Percentiles rank a stretch among this genome's conserved stretches.
Conservation (phyloP, 1,284 basidiomycete genomes). For the Malassezia sympodialis region DNA sequence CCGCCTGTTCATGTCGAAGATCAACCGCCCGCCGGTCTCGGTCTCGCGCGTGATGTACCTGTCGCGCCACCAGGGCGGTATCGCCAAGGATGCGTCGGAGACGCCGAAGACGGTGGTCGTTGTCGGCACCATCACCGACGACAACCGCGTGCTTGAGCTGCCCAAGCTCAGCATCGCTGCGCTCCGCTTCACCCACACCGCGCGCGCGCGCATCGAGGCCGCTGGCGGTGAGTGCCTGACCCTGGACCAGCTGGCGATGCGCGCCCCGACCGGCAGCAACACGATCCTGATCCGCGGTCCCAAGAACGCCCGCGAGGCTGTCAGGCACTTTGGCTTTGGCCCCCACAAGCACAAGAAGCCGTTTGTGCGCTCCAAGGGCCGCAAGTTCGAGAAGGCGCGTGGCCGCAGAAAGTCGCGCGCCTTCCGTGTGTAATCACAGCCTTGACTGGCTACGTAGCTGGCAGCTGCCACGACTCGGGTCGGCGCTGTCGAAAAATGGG, state of each 20-base stretch:
- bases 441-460: conserved; percentile 2
- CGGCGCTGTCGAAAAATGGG: not conserved
- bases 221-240: conserved; percentile 91
- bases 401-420: conserved; percentile 51
- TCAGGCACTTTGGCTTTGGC: conserved; percentile 73
- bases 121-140: conserved; percentile 90
- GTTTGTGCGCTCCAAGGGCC: conserved; percentile 83
- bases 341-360: conserved; percentile 68
- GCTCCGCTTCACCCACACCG: conserved; percentile 83
- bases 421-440: conserved; percentile 47
- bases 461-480: not conserved
- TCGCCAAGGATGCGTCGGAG: conserved; percentile 44
- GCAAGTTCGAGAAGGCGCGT: conserved; percentile 63
- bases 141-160: conserved; percentile 73
- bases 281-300: conserved; percentile 84
- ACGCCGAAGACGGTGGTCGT: conserved; percentile 69
- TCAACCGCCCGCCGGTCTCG: conserved; percentile 93
- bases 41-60: conserved; percentile 46
- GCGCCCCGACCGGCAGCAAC: conserved; percentile 88
- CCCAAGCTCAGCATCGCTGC: conserved; percentile 92
- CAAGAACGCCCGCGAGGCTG: conserved; percentile 83
- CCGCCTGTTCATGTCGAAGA: conserved; percentile 91
- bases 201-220: conserved; percentile 86
- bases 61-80: conserved; percentile 43
- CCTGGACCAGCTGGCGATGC: conserved; percentile 88